Evolutionary conservation across 2,329 filamentous ascomycete genomes (phyloP), one percentile per base, ranked within the genome.

Genomic region (Penicillium hesseltinei): DNA sequence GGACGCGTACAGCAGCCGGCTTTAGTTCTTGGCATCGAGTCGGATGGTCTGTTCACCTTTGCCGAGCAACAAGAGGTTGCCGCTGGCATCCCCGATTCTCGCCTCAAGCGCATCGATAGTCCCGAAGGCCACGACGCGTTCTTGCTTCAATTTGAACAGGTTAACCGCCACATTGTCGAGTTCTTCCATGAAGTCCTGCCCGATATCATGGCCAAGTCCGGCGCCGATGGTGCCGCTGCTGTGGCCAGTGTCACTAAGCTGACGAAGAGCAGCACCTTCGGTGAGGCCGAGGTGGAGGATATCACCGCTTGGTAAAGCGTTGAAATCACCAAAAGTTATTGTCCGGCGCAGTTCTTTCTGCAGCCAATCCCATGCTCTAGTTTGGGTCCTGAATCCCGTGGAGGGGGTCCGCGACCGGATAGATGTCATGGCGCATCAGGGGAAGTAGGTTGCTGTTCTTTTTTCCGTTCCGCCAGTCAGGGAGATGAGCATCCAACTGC

Each of bases 101-200:
- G 85, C 11, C 78, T 99, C 27, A 87, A 91, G 74, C 91, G 87
- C 46, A 99, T 99, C 58, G 91, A 97, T 69, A 95, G 90, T 59
- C 89, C 91, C 0, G 94, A 99, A 72, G 94, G 94, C 1, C 94
- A 99, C 69, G 94, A 99, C 74, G 94, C 94, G 0, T 99, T 99
- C 74, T 76, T 99, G 68, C 78, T 99, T 54, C 93, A 99, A 75
- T 99, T 99, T 70, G 91, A 97, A 78, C 93, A 97, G 77, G 94
- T 97, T 58, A 99, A 99, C 75, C 82, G 80, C 33, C 91, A 96
- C 71, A 86, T 97, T 49, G 77, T 97, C 19, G 84, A 84, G 2
- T 99, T 99, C 71, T 80, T 99, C 74, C 84, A 87, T 57, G 87
- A 93, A 67, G 86, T 89, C 3, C 74, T 99, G 31, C 91, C 92